Conservation (phyloP, 2,329 filamentous ascomycete species). For the Cercospora nicotianae region DNA sequence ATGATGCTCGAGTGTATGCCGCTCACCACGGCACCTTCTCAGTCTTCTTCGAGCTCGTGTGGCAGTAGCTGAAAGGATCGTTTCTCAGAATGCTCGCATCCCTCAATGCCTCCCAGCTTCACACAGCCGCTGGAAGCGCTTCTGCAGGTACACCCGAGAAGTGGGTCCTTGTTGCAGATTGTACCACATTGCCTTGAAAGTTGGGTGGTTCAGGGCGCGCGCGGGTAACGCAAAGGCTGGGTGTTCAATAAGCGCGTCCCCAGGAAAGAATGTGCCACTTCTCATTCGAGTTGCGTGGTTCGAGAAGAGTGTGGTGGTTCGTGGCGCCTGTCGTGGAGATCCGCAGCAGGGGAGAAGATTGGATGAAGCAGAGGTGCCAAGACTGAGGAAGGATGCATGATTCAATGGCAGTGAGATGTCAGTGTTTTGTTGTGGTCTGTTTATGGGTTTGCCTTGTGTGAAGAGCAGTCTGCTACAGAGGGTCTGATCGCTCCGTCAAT, state of each 20-base stretch:
- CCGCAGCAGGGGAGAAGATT: neutral
- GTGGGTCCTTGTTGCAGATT: neutral
- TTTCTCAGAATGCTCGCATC: too few species aligned
- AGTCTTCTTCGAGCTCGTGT: too few species aligned
- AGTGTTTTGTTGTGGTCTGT: neutral
- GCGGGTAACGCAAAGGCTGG: neutral
- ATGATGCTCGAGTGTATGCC: too few species aligned
- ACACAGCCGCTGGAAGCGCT: neutral
- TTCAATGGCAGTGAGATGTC: neutral
- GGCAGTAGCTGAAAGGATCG: too few species aligned
- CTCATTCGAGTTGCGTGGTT: neutral
- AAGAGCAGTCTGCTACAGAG: neutral
- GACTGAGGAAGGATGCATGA: neutral
- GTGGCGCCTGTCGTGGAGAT: slow-evolving; percentile 8
- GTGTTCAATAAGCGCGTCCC: neutral
- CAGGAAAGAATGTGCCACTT: neutral
- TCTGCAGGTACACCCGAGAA: neutral
- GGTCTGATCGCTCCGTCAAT: neutral
- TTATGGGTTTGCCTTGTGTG: neutral
- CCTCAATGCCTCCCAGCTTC: neutral
- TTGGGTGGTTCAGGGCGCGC: neutral
- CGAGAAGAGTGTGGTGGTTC: neutral
- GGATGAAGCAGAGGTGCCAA: neutral
- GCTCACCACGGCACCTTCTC: too few species aligned
- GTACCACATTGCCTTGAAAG: neutral